Base-by-base conservation (phyloP, 2,329 filamentous ascomycete genomes). In the Diaporthe aspalathi region DNA sequence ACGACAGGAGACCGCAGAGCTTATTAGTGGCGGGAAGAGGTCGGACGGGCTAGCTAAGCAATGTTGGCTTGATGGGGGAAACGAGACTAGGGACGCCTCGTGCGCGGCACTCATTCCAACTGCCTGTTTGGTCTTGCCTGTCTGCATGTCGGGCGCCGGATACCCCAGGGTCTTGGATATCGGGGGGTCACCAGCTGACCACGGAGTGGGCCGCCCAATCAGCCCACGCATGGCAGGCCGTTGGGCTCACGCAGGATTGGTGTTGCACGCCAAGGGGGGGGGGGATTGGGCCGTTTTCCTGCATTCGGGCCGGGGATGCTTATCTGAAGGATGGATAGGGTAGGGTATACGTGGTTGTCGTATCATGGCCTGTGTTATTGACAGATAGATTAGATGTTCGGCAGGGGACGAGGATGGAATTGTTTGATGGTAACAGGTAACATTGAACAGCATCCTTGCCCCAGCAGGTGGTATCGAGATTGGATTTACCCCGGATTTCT, bases 241-340 rank as follows among this genome's bases (percentile, higher is more conserved):
- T n/a, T 12, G 57, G 12, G 57, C 57, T 47, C 57, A n/a, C 17
- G 27, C 20, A 24, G 43, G 57, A 45, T 16, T 12, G 20, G 60
- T 49, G 20, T 45, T 35, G 60, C 20, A 20, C 60, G 60, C 60
- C 60, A 65, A 65, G 60, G 60, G 29, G 32, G 29, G 32, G 32
- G 38, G 45, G 45, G 27, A 65, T 47, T 50, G 60, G 60, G 60
- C 14, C 45, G 60, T 65, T 63, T 63, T 22, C 9, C 16, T 65
- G 60, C 45, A 65, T 24, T 65, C 60, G 60, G 43, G 29, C 60
- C 45, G 60, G 60, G 43, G 6, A 49, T 38, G 27, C 60, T 65
- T 65, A 65, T 65, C 60, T 65, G 45, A 65, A 65, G 60, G 60
- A 65, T 50, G 43, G 60, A 50, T 65, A 49, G 50, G 27, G 29